phyloP scores from a whole-genome alignment of 768 basidiomycete genomes.

The Podaxis pistillaris region DNA sequence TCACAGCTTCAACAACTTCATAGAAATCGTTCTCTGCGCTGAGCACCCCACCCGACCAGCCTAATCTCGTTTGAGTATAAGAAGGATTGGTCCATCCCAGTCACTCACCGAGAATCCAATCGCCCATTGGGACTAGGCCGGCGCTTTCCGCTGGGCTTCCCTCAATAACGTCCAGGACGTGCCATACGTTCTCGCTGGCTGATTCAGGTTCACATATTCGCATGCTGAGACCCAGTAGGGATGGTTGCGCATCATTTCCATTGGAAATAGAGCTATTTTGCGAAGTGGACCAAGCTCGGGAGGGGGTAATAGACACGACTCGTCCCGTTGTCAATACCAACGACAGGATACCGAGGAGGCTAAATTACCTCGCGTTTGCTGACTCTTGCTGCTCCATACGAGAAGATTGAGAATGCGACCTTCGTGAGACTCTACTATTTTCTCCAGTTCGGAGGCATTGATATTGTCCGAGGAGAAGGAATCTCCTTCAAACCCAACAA shows the following conservation, averaged over 20 bases:
- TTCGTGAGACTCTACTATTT: constrained; percentile 82
- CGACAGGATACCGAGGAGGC: neutral
- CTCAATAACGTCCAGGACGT: constrained; percentile 94
- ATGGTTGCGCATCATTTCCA: constrained; percentile 60
- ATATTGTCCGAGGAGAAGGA: constrained; percentile 50
- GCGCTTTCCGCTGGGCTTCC: constrained; percentile 96
- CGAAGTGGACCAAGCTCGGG: constrained; percentile 74
- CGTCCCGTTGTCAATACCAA: constrained; percentile 10
- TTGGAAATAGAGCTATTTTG: constrained; percentile 27
- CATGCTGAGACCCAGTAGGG: constrained; percentile 91
- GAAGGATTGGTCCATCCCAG: neutral
- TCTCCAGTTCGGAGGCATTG: constrained; percentile 71
- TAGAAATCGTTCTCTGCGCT: constrained; percentile 95
- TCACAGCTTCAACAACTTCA: constrained; percentile 87
- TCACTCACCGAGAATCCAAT: constrained; percentile 43
- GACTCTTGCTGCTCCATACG: constrained; percentile 83
- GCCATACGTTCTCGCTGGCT: constrained; percentile 95
- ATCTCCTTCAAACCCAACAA: constrained; percentile 86
- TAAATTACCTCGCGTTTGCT: constrained; percentile 60
- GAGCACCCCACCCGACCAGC: constrained; percentile 94
- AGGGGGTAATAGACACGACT: constrained; percentile 83
- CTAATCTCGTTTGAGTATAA: constrained; percentile 61
- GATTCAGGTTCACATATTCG: constrained; percentile 88
- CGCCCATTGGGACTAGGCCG: constrained; percentile 89
- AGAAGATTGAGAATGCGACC: constrained; percentile 64